These are phyloP conservation scores for Eimeria maxima DNA, from an alignment of 169 alveolate species.

Conservation along the genomic window DNA sequence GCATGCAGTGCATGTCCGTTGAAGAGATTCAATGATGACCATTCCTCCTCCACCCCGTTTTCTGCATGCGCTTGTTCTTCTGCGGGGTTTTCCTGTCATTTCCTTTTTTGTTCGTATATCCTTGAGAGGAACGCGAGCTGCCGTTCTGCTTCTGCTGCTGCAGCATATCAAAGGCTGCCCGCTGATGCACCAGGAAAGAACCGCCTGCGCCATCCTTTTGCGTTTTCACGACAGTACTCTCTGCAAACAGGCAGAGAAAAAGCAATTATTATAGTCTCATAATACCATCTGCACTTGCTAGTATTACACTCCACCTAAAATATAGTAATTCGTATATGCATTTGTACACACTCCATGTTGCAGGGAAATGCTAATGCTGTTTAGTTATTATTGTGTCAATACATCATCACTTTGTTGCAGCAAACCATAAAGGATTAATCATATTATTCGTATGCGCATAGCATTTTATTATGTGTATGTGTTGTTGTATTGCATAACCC, in stretches of 20 bases:
- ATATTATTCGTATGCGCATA: too few relatives aligned
- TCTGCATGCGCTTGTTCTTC: neutral
- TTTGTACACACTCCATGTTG: neutral
- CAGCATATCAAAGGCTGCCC: constrained; percentile 53
- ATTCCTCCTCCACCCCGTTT: constrained; percentile 7
- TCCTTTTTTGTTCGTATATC: neutral
- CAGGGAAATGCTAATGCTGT: neutral
- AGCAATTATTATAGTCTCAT: neutral
- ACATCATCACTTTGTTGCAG: too few relatives aligned
- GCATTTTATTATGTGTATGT: too few relatives aligned
- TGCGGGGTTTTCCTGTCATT: neutral
- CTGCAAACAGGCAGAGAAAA: constrained; percentile 6
- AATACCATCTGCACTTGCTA: neutral
- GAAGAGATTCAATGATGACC: neutral
- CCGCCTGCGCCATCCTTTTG: neutral
- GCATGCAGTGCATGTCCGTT: neutral
- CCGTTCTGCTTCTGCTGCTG: constrained; percentile 33
- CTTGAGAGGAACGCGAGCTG: neutral
- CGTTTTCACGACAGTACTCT: neutral
- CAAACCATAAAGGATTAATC: too few relatives aligned
- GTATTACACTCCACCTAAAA: neutral
- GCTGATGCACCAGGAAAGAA: constrained; percentile 65
- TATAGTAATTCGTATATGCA: too few relatives aligned
- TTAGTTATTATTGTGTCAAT: too few relatives aligned
- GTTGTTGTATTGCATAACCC: too few relatives aligned